Conservation (phyloP, 371 early-diverging fungal species). For the Mucor velutinosus region DNA sequence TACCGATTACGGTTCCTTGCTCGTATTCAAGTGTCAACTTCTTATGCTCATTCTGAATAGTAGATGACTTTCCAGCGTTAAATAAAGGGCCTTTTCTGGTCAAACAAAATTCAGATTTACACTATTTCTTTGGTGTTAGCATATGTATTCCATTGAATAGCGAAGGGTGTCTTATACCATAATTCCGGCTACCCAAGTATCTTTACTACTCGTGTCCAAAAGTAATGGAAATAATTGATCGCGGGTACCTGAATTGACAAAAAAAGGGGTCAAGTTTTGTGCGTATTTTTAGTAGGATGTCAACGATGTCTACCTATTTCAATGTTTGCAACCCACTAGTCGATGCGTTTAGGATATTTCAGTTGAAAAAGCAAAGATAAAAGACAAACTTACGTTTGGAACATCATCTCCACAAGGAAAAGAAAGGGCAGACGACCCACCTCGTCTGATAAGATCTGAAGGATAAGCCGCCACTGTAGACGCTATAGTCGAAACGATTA, state of each 20-base stretch:
- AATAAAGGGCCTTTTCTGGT: neutral
- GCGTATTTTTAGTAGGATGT: neutral
- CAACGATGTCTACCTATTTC: neutral
- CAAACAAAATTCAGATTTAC: conserved; percentile 7
- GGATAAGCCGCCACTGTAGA: neutral
- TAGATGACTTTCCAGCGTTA: conserved; percentile 5
- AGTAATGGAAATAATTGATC: neutral
- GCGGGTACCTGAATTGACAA: conserved; percentile 3
- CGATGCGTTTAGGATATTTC: neutral
- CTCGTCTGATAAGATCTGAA: neutral
- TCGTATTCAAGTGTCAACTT: neutral
- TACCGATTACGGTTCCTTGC: neutral
- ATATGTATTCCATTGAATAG: neutral
- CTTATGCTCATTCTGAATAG: neutral
- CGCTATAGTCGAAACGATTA: neutral
- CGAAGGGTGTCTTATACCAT: neutral
- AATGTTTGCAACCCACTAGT: neutral
- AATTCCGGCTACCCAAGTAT: conserved; percentile 12
- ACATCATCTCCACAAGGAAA: conserved; percentile 5
- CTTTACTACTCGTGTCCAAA: neutral
- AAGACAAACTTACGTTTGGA: neutral
- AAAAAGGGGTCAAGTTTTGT: neutral
- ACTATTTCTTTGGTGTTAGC: neutral
- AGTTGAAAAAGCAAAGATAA: neutral
- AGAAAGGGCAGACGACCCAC: neutral